phyloP scores from a whole-genome alignment of 1,284 basidiomycete genomes.

The Pseudozyma hubeiensis region DNA sequence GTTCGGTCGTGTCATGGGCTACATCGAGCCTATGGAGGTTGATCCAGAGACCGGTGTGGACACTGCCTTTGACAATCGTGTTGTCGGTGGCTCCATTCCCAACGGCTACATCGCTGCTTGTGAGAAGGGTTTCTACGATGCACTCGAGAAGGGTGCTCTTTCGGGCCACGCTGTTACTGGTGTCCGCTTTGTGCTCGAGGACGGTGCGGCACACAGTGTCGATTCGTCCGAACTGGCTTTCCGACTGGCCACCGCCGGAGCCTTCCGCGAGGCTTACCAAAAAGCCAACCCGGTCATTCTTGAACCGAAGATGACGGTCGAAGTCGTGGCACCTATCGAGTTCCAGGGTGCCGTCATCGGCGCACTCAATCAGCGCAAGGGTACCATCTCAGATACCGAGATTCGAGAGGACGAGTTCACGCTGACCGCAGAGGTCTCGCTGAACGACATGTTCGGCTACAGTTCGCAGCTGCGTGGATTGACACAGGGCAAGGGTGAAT shows the following conservation, averaged over 20 bases:
- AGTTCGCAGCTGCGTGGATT: constrained; percentile 78
- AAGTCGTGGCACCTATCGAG: constrained; percentile 93
- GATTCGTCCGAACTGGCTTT: constrained; percentile 98
- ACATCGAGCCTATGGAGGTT: constrained; percentile 88
- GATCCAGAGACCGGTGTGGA: constrained; percentile 86
- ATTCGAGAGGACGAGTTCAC: constrained; percentile 98
- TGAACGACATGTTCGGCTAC: constrained; percentile 99
- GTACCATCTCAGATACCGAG: constrained; percentile 95
- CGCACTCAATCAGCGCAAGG: constrained; percentile 90
- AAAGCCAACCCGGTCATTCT: constrained; percentile 84
- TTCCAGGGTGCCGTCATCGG: constrained; percentile 98
- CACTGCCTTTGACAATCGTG: constrained; percentile 84
- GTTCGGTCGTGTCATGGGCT: constrained; percentile 90
- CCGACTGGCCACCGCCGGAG: constrained; percentile 87
- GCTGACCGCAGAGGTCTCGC: constrained; percentile 86
- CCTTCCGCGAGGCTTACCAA: constrained; percentile 90
- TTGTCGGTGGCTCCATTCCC: constrained; percentile 94
- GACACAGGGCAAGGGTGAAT: constrained; percentile 76
- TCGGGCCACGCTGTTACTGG: constrained; percentile 90
- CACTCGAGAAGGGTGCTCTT: constrained; percentile 88
- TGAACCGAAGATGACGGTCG: constrained; percentile 98
- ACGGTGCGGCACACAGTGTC: constrained; percentile 92
- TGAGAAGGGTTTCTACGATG: constrained; percentile 97
- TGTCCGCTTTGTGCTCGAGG: constrained; percentile 87
- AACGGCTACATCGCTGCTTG: constrained; percentile 91